These are phyloP conservation scores for Solanum ossicruentum DNA, from an alignment of 257 asterid species.

Conservation along the genomic window DNA sequence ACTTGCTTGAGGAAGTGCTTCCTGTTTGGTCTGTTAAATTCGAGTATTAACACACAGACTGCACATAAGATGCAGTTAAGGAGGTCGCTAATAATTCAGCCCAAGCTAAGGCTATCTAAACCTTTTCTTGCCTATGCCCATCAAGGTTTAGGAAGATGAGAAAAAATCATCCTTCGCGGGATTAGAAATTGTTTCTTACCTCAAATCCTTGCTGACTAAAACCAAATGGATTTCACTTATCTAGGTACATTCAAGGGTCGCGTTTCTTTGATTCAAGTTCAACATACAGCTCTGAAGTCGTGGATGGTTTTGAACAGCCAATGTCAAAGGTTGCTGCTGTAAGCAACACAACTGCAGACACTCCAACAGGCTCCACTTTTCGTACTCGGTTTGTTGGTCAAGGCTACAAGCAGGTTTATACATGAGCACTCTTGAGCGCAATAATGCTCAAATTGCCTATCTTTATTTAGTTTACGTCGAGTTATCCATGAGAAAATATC, in stretches of 20 bases:
- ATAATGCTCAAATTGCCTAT: background rate
- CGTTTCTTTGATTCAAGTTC: slow-evolving; percentile 39
- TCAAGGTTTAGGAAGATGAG: background rate
- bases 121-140: background rate
- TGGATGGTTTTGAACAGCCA: slow-evolving; percentile 12
- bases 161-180: background rate
- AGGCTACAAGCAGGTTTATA: slow-evolving; percentile 83
- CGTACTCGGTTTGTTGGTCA: slow-evolving; percentile 80
- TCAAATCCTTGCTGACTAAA: background rate
- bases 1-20: background rate
- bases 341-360: slow-evolving; percentile 6
- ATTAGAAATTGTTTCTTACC: background rate
- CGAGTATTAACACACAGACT: background rate
- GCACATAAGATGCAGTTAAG: background rate
- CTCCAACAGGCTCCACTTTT: slow-evolving; percentile 27
- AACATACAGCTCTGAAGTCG: slow-evolving; percentile 8
- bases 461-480: background rate
- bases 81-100: background rate
- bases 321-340: slow-evolving; percentile 24
- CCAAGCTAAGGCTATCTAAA: background rate
- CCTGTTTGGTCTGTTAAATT: background rate
- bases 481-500: background rate
- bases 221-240: slow-evolving; percentile 5
- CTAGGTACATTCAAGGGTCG: slow-evolving; percentile 77
- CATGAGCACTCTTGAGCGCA: background rate